Conservation (phyloP, 371 early-diverging fungal genomes). For the Mortierella sp. region DNA sequence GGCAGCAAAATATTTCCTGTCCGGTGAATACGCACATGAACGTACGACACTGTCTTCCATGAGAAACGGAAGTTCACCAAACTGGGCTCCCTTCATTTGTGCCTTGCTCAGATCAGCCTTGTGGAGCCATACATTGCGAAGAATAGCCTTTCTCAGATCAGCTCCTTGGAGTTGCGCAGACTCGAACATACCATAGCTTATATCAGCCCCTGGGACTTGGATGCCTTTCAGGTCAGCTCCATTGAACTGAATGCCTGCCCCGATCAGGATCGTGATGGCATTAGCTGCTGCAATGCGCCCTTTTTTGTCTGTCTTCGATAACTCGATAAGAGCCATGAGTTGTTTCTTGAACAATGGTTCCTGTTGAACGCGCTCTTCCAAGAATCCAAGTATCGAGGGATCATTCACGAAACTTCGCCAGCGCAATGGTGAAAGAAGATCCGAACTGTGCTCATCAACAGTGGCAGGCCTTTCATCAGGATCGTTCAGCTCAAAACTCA, state of each 20-base stretch:
- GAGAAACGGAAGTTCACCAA: slow-evolving; percentile 1
- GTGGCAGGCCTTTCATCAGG: background rate
- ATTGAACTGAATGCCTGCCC: background rate
- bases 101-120: background rate
- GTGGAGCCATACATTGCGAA: background rate
- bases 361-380: background rate
- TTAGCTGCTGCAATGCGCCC: background rate
- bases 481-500: background rate
- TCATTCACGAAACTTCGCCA: background rate
- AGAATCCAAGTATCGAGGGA: background rate
- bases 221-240: background rate
- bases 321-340: background rate
- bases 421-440: background rate
- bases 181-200: background rate
- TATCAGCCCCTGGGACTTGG: background rate
- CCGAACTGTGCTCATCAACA: background rate
- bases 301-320: background rate
- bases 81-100: background rate
- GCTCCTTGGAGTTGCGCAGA: slow-evolving; percentile 6
- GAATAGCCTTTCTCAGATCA: background rate
- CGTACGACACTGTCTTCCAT: background rate
- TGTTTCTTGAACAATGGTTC: background rate
- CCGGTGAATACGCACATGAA: background rate
- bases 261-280: slow-evolving; percentile 7
- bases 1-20: background rate